Evolutionary conservation across 345 rosid genomes (phyloP), one percentile per base, ranked within the genome.

Genomic region (Heritiera fomes): DNA sequence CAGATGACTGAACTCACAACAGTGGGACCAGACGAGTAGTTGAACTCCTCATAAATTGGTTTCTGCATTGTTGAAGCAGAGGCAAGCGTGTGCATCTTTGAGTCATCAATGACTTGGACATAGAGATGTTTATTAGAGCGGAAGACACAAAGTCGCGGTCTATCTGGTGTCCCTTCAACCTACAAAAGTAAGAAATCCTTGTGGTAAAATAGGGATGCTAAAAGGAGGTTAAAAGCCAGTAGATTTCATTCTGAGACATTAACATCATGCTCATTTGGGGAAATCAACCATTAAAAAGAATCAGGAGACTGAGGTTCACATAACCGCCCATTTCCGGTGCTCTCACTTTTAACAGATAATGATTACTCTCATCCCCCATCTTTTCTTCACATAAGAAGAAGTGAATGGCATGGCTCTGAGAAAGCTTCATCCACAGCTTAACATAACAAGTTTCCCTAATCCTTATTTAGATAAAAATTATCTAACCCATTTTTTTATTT

Each of bases 11-110:
- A n/a, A 87, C 97, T 89, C 88, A 95, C 98, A 85, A 93, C 67
- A 45, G 97, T 92, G 2, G 99, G 97, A 71, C 97, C 91, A 75
- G 92, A 79, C 10, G 86, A 87, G 83, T 79, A 90, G 82, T 91
- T 78, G 3, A 92, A 83, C 75, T 88, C 93, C 81, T 91, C 89
- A 1, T 89, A 85, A 80, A 94, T 72, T 14, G 90, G 85, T 78
- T 90, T 92, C 89, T 92, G 95, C 89, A 85, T 88, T 6, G 99
- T 94, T 49, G 98, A 93, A 38, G 93, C 97, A 0, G 98, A 87
- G 78, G 97, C 97, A 75, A 96, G 92, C 0, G 99, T 96, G 84
- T 94, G 99, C 98, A 94, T 96, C 91, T 94, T 94, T 3, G 93
- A 85, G 84, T 96, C 99, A 85, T 96, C 99, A 76, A 96, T 91